A percentile compares a stretch with the other conserved stretches of the same genome.
These are phyloP conservation scores for Sistotremastrum niveocremeum DNA, from an alignment of 768 basidiomycete species.

Conservation along the genomic window DNA sequence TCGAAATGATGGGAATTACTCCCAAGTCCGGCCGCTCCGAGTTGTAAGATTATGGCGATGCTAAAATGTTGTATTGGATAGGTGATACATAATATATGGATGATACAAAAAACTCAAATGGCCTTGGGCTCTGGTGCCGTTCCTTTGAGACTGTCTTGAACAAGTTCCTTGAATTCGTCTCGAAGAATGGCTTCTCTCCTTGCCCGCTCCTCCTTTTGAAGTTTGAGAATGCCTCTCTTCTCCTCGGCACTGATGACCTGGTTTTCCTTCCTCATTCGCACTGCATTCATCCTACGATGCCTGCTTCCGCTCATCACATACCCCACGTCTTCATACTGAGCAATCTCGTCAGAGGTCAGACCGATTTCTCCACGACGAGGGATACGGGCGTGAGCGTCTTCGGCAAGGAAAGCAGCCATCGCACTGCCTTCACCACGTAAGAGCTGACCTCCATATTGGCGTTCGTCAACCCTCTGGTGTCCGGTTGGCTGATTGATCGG, in stretches of 20 bases:
- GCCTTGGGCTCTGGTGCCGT: constrained; percentile 4
- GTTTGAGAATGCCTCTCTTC: constrained; percentile 87
- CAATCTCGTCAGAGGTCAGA: constrained; percentile 77
- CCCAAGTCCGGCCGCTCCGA: constrained; percentile 34
- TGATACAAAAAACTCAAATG: no score
- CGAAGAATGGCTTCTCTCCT: constrained; percentile 81
- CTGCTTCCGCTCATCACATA: constrained; percentile 97
- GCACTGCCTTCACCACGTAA: constrained; percentile 93
- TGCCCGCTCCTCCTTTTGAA: constrained; percentile 89
- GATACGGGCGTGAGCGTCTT: constrained; percentile 73
- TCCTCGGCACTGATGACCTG: constrained; percentile 99
- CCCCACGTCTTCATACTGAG: constrained; percentile 72
- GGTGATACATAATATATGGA: no score
- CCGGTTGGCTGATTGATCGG: constrained; percentile 32
- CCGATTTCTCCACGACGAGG: constrained; percentile 99
- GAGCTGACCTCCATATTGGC: constrained; percentile 80
- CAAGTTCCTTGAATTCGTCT: constrained; percentile 80
- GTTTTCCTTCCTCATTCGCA: constrained; percentile 98
- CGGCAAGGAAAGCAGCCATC: constrained; percentile 93
- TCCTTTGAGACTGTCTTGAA: constrained; percentile 59
- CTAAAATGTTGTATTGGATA: neutral
- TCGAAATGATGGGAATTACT: constrained; percentile 63
- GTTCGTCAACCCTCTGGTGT: constrained; percentile 53
- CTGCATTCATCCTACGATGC: constrained; percentile 96
- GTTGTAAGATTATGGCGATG: constrained; percentile 24